These are phyloP conservation scores for Scheffersomyces titani DNA, from an alignment of 1,139 yeast species.

Conservation along the genomic window DNA sequence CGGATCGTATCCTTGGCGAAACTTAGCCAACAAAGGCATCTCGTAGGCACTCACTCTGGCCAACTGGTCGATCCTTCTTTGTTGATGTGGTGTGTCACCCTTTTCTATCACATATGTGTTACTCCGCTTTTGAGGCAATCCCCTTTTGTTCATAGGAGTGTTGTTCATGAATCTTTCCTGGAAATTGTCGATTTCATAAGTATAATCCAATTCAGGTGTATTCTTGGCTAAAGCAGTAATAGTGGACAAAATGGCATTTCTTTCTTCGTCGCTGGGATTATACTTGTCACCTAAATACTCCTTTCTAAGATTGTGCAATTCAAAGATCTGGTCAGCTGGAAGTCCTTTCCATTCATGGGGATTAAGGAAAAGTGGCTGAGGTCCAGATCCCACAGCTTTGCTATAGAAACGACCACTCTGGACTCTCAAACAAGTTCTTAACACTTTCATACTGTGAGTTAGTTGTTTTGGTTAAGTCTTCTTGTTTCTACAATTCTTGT, in stretches of 20 bases:
- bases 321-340: conserved; percentile 62
- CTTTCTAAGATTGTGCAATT: conserved; percentile 61
- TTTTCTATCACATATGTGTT: conserved; percentile 39
- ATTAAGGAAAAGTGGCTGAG: conserved; percentile 39
- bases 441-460: neutral
- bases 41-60: conserved; percentile 89
- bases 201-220: conserved; percentile 43
- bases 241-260: conserved; percentile 49
- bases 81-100: conserved; percentile 40
- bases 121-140: conserved; percentile 42
- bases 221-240: conserved; percentile 30
- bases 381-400: conserved; percentile 8
- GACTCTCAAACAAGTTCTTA: neutral
- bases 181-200: conserved; percentile 47
- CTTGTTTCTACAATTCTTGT: neutral
- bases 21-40: conserved; percentile 79
- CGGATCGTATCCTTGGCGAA: conserved; percentile 64
- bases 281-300: conserved; percentile 57
- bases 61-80: conserved; percentile 46
- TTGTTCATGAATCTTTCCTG: conserved; percentile 48
- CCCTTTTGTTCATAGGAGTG: conserved; percentile 39
- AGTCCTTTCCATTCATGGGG: conserved; percentile 73
- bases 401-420: conserved; percentile 15
- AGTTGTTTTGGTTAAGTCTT: neutral
- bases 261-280: conserved; percentile 51